Evolutionary conservation across 2,329 filamentous ascomycete species (phyloP).

Genomic region (Pseudocercospora cruenta): DNA sequence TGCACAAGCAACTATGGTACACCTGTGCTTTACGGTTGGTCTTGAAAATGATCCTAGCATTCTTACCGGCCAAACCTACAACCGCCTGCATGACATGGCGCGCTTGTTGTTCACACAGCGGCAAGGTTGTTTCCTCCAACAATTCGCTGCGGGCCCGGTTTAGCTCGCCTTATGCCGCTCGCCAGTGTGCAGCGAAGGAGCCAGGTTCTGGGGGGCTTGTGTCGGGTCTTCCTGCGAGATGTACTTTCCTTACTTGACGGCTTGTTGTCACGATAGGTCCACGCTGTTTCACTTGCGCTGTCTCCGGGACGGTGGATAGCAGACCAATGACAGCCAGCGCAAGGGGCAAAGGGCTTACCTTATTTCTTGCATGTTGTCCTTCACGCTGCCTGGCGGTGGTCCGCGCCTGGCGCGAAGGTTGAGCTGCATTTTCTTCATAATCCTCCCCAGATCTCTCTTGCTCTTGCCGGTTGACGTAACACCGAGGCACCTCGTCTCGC

Average conservation of each 20-base stretch:
- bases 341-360: conserved; percentile 25
- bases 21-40: conserved; percentile 22
- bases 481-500: conserved; percentile 31
- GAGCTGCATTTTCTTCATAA: conserved; percentile 19
- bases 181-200: conserved; percentile 27
- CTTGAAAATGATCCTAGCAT: conserved; percentile 22
- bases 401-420: conserved; percentile 34
- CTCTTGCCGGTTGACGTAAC: conserved; percentile 28
- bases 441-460: conserved; percentile 22
- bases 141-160: conserved; percentile 16
- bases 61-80: conserved; percentile 26
- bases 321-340: conserved; percentile 10
- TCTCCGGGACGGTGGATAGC: conserved; percentile 17
- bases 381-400: conserved; percentile 16
- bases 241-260: conserved; percentile 33
- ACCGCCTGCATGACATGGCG: conserved; percentile 26
- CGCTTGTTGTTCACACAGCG: conserved; percentile 23
- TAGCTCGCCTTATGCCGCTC: conserved; percentile 26
- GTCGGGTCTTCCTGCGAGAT: conserved; percentile 24
- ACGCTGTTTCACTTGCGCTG: conserved; percentile 40
- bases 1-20: conserved; percentile 25
- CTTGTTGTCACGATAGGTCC: conserved; percentile 32
- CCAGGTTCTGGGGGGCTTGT: conserved; percentile 22
- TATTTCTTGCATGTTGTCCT: conserved; percentile 32
- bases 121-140: conserved; percentile 19